Evolutionary conservation across 805 yeast genomes (phyloP).

Genomic region (Candida tibetensis): DNA sequence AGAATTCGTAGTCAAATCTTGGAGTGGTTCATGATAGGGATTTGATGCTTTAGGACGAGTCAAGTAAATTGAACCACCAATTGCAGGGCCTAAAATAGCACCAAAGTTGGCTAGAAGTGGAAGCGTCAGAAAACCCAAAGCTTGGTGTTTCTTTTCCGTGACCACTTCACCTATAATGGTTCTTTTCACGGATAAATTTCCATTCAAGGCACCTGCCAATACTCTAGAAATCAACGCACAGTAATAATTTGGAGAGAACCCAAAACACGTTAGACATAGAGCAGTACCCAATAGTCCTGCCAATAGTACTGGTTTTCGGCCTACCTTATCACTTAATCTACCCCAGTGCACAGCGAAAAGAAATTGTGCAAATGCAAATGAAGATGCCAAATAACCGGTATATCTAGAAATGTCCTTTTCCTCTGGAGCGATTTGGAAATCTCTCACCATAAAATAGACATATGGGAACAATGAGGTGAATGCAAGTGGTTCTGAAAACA

Average conservation of each 20-base stretch:
- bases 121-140: slow-evolving; percentile 28
- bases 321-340: slow-evolving; percentile 25
- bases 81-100: slow-evolving; percentile 29
- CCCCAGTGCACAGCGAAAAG: slow-evolving; percentile 30
- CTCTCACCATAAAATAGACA: slow-evolving; percentile 20
- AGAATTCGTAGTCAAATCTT: neutral
- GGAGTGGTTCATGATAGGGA: slow-evolving; percentile 13
- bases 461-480: slow-evolving; percentile 14
- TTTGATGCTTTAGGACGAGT: slow-evolving; percentile 21
- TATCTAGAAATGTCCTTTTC: slow-evolving; percentile 20
- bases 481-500: slow-evolving; percentile 13
- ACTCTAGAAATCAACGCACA: slow-evolving; percentile 28
- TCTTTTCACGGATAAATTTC: slow-evolving; percentile 31
- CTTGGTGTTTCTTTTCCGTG: slow-evolving; percentile 28
- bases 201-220: slow-evolving; percentile 28
- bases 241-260: slow-evolving; percentile 27
- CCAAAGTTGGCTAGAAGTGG: slow-evolving; percentile 35
- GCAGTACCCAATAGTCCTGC: slow-evolving; percentile 26
- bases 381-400: slow-evolving; percentile 20
- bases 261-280: slow-evolving; percentile 24
- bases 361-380: slow-evolving; percentile 23
- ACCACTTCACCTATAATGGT: slow-evolving; percentile 33
- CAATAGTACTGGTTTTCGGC: slow-evolving; percentile 27
- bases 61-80: slow-evolving; percentile 29
- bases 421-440: slow-evolving; percentile 17